These are phyloP conservation scores for Saccharomycopsis capsularis DNA, from an alignment of 805 yeast species.

Conservation along the genomic window DNA sequence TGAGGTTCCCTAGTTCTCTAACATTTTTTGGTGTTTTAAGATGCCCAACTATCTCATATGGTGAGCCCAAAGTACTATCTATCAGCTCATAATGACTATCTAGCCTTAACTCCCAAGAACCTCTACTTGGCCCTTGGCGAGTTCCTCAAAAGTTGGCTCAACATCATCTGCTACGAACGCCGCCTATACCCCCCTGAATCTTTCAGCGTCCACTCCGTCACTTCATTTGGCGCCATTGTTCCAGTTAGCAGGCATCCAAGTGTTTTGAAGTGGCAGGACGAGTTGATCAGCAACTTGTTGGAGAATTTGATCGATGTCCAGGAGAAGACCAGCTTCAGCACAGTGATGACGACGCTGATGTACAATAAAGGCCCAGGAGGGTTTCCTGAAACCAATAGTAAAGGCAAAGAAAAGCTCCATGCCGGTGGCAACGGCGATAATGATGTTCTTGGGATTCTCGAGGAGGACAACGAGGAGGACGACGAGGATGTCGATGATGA, in stretches of 20 bases:
- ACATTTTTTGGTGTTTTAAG: too few relatives aligned
- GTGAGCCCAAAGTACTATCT: too few relatives aligned
- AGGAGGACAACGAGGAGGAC: not conserved
- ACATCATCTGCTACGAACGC: slow-evolving; percentile 16
- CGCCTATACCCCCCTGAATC: slow-evolving; percentile 17
- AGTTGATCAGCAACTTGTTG: slow-evolving; percentile 9
- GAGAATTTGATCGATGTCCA: slow-evolving; percentile 6
- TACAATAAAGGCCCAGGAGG: not conserved
- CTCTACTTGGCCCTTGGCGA: slow-evolving; percentile 17
- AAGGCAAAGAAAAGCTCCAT: not conserved
- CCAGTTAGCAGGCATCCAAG: slow-evolving; percentile 19
- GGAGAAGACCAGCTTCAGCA: not conserved
- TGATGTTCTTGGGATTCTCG: not conserved
- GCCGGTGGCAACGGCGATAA: not conserved
- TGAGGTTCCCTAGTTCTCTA: too few relatives aligned
- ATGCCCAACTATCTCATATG: too few relatives aligned
- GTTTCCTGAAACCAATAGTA: too few relatives aligned
- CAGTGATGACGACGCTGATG: not conserved
- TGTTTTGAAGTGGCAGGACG: slow-evolving; percentile 18
- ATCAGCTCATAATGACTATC: not conserved
- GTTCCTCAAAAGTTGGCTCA: slow-evolving; percentile 19
- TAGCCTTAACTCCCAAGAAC: slow-evolving; percentile 16
- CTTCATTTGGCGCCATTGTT: slow-evolving; percentile 19
- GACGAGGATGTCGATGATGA: not conserved
- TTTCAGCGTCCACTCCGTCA: slow-evolving; percentile 3